A percentile compares a stretch with the other conserved stretches of the same genome.
Evolutionary conservation across 164 flowering plant species (phyloP).

Genomic region (Vitis rupestris): DNA sequence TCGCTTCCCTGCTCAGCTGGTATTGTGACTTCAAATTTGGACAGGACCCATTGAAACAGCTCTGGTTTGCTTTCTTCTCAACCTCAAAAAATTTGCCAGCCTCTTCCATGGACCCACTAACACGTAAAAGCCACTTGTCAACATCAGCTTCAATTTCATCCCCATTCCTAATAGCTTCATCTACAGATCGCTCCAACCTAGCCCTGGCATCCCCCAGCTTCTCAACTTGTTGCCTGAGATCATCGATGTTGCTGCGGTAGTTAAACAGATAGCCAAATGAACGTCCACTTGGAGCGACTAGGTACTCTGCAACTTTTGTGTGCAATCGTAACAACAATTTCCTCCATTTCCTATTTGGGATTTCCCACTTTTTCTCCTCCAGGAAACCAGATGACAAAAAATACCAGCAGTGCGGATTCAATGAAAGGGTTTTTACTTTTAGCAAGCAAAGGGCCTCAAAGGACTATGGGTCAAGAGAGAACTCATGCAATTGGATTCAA

Average conservation of each 20-base stretch:
- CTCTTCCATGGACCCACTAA: neutral
- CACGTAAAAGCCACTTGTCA: neutral
- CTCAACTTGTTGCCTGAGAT: neutral
- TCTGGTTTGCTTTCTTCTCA: neutral
- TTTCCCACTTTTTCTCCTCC: no score
- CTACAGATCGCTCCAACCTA: neutral
- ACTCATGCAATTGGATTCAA: no score
- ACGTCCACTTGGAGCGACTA: no score
- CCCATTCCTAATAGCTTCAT: neutral
- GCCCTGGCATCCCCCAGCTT: neutral
- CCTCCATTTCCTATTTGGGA: no score
- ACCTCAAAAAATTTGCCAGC: neutral
- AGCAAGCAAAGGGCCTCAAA: no score
- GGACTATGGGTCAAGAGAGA: no score
- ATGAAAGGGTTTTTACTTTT: no score
- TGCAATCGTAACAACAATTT: no score
- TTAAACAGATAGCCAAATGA: neutral
- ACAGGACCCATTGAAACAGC: neutral
- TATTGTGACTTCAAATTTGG: neutral
- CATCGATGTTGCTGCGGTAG: neutral
- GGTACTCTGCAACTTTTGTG: no score
- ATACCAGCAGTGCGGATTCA: no score
- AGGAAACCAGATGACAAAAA: no score
- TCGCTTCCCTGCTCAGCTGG: neutral
- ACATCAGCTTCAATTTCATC: conserved; percentile 6